Conservation (phyloP, 139 green algal genomes). For the Coelastrella sp. region DNA sequence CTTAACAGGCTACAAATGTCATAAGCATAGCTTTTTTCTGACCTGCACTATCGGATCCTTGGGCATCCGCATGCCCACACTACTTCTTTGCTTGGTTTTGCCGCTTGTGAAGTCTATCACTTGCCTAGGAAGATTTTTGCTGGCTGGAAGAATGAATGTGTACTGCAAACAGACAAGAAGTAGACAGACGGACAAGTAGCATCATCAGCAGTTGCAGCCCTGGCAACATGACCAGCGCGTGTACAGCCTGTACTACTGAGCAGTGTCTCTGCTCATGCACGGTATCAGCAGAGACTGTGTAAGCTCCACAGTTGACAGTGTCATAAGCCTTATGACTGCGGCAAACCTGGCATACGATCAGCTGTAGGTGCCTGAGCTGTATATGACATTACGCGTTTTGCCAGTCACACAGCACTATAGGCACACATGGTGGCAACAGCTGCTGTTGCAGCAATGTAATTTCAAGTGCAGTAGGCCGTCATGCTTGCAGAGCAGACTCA, state of each 20-base stretch:
- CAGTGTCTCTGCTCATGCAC: too few species aligned
- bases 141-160: slow-evolving; percentile 90
- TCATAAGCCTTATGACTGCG: too few species aligned
- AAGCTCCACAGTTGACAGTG: too few species aligned
- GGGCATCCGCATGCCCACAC: slow-evolving; percentile 85
- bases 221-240: background rate
- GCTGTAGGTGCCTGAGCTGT: too few species aligned
- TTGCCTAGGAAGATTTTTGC: slow-evolving; percentile 87
- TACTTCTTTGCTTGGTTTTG: slow-evolving; percentile 74
- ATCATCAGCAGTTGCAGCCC: background rate
- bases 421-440: background rate
- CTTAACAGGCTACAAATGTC: too few species aligned
- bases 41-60: slow-evolving; percentile 69
- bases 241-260: background rate
- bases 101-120: slow-evolving; percentile 73
- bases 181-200: too few species aligned
- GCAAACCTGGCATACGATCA: too few species aligned
- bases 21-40: background rate
- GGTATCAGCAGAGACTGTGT: too few species aligned
- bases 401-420: too few species aligned
- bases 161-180: slow-evolving; percentile 69
- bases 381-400: too few species aligned
- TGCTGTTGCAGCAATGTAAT: background rate
- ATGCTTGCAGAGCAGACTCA: slow-evolving; percentile 43
- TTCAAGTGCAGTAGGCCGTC: too few species aligned